Percentiles rank a stretch among this genome's conserved stretches.
Conservation (phyloP, 768 basidiomycete genomes). For the Cubamyces sp. region DNA sequence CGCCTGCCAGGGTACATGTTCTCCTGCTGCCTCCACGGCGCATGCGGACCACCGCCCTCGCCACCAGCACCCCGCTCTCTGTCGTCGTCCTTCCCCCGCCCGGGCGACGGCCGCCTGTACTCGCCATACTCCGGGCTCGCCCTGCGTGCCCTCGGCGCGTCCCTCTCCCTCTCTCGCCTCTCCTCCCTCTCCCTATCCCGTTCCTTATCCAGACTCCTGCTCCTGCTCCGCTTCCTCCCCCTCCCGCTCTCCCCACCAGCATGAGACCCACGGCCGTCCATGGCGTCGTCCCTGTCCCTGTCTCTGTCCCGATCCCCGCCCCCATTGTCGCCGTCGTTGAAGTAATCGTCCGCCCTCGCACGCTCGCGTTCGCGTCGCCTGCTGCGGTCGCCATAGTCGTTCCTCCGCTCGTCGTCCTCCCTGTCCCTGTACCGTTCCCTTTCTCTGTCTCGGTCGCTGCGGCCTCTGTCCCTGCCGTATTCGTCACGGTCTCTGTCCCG, state of each 20-base stretch:
- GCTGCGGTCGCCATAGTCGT: constrained; percentile 29
- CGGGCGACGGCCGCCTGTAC: constrained; percentile 39
- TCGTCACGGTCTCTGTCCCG: constrained; percentile 31
- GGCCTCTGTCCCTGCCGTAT: constrained; percentile 30
- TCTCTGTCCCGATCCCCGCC: neutral
- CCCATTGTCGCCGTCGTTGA: constrained; percentile 26
- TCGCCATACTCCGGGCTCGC: constrained; percentile 41
- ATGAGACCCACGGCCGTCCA: too few relatives aligned
- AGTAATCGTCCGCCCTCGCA: constrained; percentile 42
- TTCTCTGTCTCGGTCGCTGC: constrained; percentile 32
- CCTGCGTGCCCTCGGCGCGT: constrained; percentile 29
- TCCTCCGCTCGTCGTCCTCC: constrained; percentile 28
- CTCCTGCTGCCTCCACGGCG: constrained; percentile 52
- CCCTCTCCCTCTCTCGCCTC: constrained; percentile 33
- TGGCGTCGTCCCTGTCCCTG: constrained; percentile 19
- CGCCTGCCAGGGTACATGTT: constrained; percentile 60
- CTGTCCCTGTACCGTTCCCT: constrained; percentile 31
- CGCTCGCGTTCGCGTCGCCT: constrained; percentile 31
- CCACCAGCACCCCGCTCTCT: constrained; percentile 25
- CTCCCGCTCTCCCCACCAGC: neutral
- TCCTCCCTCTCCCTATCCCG: constrained; percentile 32
- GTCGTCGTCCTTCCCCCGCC: constrained; percentile 23
- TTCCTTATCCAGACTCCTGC: constrained; percentile 31
- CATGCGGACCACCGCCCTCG: constrained; percentile 33
- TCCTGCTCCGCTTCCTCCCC: constrained; percentile 27